Evolutionary conservation across 2,329 filamentous ascomycete genomes (phyloP).

Genomic region (Xylariaceae sp.): DNA sequence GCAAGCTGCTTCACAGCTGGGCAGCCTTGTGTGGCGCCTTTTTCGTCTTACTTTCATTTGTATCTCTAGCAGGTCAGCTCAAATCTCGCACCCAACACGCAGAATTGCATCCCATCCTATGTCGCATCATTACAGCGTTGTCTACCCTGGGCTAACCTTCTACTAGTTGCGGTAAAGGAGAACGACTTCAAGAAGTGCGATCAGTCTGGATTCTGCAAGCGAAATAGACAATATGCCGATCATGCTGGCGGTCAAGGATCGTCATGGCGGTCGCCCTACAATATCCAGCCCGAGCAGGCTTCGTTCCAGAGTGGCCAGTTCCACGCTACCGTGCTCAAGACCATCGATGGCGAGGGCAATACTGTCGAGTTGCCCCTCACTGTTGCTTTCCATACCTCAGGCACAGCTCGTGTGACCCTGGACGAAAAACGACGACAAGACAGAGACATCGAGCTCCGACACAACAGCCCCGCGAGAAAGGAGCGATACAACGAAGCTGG

Average conservation of each 20-base stretch:
- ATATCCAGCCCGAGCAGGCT: conserved; percentile 66
- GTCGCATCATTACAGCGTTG: no score
- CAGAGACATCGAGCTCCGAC: conserved; percentile 81
- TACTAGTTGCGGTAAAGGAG: conserved; percentile 78
- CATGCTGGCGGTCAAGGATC: conserved; percentile 60
- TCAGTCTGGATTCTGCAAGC: conserved; percentile 95
- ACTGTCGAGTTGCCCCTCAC: conserved; percentile 77
- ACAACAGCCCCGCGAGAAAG: conserved; percentile 80
- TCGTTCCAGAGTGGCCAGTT: conserved; percentile 77
- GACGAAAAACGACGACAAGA: conserved; percentile 90
- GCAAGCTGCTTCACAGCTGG: conserved; percentile 58
- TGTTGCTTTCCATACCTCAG: conserved; percentile 85
- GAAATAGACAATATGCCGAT: conserved; percentile 88
- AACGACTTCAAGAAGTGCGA: conserved; percentile 96
- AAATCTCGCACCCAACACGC: no score
- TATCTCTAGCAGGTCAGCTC: conserved; percentile 53
- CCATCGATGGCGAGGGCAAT: conserved; percentile 59
- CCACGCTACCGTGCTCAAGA: conserved; percentile 78
- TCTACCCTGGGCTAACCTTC: conserved; percentile 1
- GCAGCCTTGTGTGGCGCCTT: conserved; percentile 59
- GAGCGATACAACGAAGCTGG: conserved; percentile 92
- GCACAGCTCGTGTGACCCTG: conserved; percentile 78
- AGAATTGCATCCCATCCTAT: no score
- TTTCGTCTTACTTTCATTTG: conserved; percentile 54
- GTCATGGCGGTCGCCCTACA: conserved; percentile 77